Percentiles rank a stretch among this genome's conserved stretches.
Evolutionary conservation across 345 rosid genomes (phyloP).

Genomic region (Brassica carinata): DNA sequence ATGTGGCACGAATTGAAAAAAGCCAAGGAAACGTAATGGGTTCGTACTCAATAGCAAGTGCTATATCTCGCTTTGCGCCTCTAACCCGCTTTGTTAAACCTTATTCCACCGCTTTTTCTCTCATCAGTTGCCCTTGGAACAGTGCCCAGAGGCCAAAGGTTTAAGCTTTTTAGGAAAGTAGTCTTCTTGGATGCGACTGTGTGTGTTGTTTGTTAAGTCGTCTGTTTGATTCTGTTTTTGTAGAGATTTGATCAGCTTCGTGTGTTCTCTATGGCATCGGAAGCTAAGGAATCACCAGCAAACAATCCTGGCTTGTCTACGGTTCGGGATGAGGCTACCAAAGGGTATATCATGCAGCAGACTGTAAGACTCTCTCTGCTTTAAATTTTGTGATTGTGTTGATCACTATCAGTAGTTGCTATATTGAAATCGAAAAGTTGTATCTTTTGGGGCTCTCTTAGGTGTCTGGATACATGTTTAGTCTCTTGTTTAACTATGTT

Average conservation of each 20-base stretch:
- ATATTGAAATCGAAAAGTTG: not conserved
- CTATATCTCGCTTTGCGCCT: slow-evolving; percentile 31
- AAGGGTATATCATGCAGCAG: slow-evolving; percentile 86
- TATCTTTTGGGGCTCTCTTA: not conserved
- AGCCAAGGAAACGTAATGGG: slow-evolving; percentile 19
- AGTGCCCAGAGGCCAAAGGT: slow-evolving; percentile 28
- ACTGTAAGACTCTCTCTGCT: slow-evolving; percentile 52
- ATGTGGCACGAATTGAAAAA: slow-evolving; percentile 1
- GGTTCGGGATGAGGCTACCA: slow-evolving; percentile 70
- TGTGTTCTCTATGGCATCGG: slow-evolving; percentile 72
- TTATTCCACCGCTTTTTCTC: slow-evolving; percentile 16
- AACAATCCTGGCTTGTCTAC: slow-evolving; percentile 81
- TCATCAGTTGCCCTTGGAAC: slow-evolving; percentile 12
- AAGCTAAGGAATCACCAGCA: slow-evolving; percentile 63
- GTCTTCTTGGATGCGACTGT: not conserved
- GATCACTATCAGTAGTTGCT: not conserved
- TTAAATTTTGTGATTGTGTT: not conserved
- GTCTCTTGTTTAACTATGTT: not conserved
- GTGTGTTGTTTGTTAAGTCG: slow-evolving; percentile 20
- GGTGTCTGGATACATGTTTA: not conserved
- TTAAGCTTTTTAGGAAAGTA: not conserved
- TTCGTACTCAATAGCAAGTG: slow-evolving; percentile 29
- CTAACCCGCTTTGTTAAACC: slow-evolving; percentile 29
- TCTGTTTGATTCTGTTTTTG: slow-evolving; percentile 22
- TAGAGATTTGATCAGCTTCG: slow-evolving; percentile 51